Conservation (phyloP, 495 filamentous ascomycete genomes). For the Tuber brumale region DNA sequence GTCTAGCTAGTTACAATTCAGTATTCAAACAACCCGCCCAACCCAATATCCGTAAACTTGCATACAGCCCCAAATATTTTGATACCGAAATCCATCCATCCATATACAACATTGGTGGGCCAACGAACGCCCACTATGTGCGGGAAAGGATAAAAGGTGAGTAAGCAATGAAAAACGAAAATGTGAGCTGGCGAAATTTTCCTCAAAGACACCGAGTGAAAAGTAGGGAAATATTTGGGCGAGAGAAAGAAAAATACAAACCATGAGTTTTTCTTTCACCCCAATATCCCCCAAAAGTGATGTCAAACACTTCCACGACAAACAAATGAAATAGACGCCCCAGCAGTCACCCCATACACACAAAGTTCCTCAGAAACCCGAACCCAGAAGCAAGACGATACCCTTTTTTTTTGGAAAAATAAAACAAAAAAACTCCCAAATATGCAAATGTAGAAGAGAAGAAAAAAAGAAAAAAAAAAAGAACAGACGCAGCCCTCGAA, state of each 20-base stretch:
- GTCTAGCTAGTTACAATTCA: slow-evolving; percentile 27
- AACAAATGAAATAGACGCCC: slow-evolving; percentile 36
- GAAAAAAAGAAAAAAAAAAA: neutral
- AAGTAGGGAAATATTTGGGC: slow-evolving; percentile 8
- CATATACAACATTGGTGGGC: slow-evolving; percentile 26
- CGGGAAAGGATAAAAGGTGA: slow-evolving; percentile 14
- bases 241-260: slow-evolving; percentile 21
- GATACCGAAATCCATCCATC: slow-evolving; percentile 22
- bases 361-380: slow-evolving; percentile 33
- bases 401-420: slow-evolving; percentile 26
- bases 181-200: slow-evolving; percentile 1
- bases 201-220: slow-evolving; percentile 7
- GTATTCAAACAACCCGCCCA: slow-evolving; percentile 27
- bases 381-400: slow-evolving; percentile 29
- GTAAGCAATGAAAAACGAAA: slow-evolving; percentile 7
- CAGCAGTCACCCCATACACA: slow-evolving; percentile 26
- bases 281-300: slow-evolving; percentile 20
- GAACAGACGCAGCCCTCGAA: slow-evolving; percentile 25
- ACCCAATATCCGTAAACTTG: slow-evolving; percentile 19
- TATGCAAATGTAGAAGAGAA: slow-evolving; percentile 23
- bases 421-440: slow-evolving; percentile 28
- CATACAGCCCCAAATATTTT: slow-evolving; percentile 27
- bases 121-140: slow-evolving; percentile 16
- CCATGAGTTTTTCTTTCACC: slow-evolving; percentile 1
- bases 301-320: slow-evolving; percentile 19